Evolutionary conservation across 768 basidiomycete species (phyloP).

Genomic region (Lactarius sanguifluus): DNA sequence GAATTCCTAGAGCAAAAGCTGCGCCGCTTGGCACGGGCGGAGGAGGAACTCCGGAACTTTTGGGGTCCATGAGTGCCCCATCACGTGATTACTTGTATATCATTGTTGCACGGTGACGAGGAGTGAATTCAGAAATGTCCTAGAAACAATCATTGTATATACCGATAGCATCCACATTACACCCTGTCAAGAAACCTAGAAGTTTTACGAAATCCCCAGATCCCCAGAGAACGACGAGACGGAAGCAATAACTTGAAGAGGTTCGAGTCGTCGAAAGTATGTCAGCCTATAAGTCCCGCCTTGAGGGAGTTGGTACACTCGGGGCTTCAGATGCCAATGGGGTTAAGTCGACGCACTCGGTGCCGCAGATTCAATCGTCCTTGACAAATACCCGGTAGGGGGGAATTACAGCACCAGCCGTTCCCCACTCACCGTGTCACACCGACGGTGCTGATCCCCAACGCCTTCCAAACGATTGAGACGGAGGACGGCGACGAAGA

Average conservation of each 20-base stretch:
- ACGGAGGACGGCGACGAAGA: not conserved
- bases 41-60: slow-evolving; percentile 8
- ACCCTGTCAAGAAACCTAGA: slow-evolving; percentile 48
- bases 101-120: too few relatives aligned
- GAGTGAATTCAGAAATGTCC: too few relatives aligned
- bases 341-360: slow-evolving; percentile 42
- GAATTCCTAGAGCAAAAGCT: slow-evolving; percentile 4
- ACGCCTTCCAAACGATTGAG: slow-evolving; percentile 39
- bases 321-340: not conserved
- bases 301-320: slow-evolving; percentile 31
- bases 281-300: slow-evolving; percentile 65
- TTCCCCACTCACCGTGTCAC: slow-evolving; percentile 55
- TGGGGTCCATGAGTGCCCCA: not conserved
- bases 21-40: slow-evolving; percentile 10
- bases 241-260: slow-evolving; percentile 50
- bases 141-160: not conserved
- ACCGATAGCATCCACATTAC: not conserved
- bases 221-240: slow-evolving; percentile 61
- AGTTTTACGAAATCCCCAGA: slow-evolving; percentile 53
- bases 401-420: not conserved
- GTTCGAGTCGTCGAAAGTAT: slow-evolving; percentile 78
- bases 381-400: slow-evolving; percentile 32
- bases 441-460: slow-evolving; percentile 63
- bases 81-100: not conserved
- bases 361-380: slow-evolving; percentile 64